Conservation (phyloP, 129 eudicot genomes). For the carrot (Daucus carota) region DNA sequence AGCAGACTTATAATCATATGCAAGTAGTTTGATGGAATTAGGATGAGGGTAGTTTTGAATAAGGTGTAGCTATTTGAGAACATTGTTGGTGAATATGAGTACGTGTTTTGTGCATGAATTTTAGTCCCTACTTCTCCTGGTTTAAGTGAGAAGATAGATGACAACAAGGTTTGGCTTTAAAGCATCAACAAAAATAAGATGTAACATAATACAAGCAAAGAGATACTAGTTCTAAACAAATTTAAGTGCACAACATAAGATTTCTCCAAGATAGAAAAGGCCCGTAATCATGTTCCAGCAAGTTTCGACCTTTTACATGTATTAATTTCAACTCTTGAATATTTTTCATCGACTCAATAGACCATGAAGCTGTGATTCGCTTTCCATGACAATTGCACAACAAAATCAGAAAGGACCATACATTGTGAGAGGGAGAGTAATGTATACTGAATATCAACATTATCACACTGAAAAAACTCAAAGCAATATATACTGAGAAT, state of each 20-base stretch:
- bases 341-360: no score
- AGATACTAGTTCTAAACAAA: not conserved
- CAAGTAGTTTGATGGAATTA: not conserved
- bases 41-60: not conserved
- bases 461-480: constrained; percentile 8
- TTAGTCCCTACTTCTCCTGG: not conserved
- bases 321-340: no score
- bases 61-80: not conserved
- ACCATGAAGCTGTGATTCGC: not conserved
- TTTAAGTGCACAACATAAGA: not conserved
- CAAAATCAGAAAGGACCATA: not conserved
- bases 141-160: not conserved
- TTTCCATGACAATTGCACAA: not conserved
- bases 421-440: no score
- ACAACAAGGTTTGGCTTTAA: not conserved
- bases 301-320: not conserved
- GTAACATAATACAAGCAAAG: not conserved
- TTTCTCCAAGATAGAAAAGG: not conserved
- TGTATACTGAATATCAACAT: not conserved
- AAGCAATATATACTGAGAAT: constrained; percentile 5
- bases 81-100: constrained; percentile 2
- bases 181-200: not conserved
- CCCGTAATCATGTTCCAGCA: not conserved
- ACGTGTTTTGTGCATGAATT: constrained; percentile 3
- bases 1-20: not conserved